Percentiles rank a stretch among this genome's conserved stretches.
Evolutionary conservation across 352 stramenopile species (phyloP).

Genomic region (Thalassiosira sp.): DNA sequence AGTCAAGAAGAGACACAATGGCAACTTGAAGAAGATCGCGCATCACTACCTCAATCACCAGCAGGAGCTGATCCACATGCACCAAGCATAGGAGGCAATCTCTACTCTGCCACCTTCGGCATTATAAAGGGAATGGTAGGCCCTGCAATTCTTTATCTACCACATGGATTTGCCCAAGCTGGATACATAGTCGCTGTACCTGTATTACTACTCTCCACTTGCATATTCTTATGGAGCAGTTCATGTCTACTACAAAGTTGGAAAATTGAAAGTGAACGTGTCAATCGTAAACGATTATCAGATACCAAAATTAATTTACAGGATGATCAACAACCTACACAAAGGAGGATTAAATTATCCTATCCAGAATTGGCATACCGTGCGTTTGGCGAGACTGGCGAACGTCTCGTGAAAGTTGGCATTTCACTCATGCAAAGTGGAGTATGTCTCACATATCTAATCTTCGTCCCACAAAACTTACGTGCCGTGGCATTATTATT

Average conservation of each 20-base stretch:
- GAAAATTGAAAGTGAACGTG: conserved; percentile 53
- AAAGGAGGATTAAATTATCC: conserved; percentile 36
- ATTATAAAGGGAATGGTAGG: conserved; percentile 76
- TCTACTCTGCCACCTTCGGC: conserved; percentile 56
- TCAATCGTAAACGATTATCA: not conserved
- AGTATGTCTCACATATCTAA: conserved; percentile 71
- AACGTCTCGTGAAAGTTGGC: conserved; percentile 56
- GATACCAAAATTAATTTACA: too few species aligned
- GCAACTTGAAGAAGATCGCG: too few species aligned
- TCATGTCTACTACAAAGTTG: conserved; percentile 60
- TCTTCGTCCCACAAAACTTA: conserved; percentile 74
- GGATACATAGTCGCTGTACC: conserved; percentile 60
- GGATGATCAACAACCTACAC: not conserved
- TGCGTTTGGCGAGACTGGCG: conserved; percentile 43
- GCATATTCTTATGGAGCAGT: conserved; percentile 53
- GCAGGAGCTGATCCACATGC: conserved; percentile 32
- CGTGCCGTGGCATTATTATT: conserved; percentile 15
- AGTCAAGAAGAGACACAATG: not conserved
- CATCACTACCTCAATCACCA: too few species aligned
- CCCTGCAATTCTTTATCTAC: conserved; percentile 59
- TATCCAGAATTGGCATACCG: conserved; percentile 71
- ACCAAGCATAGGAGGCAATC: conserved; percentile 41
- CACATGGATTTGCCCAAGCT: conserved; percentile 59
- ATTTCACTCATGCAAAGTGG: conserved; percentile 70
- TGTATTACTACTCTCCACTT: conserved; percentile 49